Base-by-base conservation (phyloP, 2,329 filamentous ascomycete genomes). In the Neofusicoccum umdonicola region DNA sequence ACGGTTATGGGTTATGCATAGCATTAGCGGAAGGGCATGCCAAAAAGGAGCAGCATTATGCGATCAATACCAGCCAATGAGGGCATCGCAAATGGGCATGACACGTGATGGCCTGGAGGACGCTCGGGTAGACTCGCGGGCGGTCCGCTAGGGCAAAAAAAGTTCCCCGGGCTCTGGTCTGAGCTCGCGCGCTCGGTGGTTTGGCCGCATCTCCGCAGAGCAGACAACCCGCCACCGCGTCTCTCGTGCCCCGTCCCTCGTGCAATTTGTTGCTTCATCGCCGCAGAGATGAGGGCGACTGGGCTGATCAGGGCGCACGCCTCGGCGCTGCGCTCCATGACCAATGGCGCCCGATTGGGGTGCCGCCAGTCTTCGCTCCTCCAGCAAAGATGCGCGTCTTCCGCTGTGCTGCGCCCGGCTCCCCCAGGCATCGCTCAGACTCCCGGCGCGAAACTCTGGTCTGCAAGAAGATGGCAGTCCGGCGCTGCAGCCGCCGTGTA, bases 401-500 rank as follows among this genome's bases (percentile, higher is more conserved):
- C 47, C 31, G 45, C 47, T 15, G 19, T 50, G 22, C 56, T 65
- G 22, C 63, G 52, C 42, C 63, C 54, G 39, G 45, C 63, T 64
- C 17, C 63, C 37, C 22, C 47, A 41, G 56, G 37, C 39, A 57
- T 45, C 37, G 35, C 17, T 6, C 63, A 52, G 17, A 41, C 44
- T 34, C 63, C 54, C 12, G 35, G 54, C 35, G 56, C 54, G 22
- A 45, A 34, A 39, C 45, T 52, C 13, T 60, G 63, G 54, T 52
- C 45, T 12, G 34, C 54, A 22, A 52, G 70, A 64, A 73, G 76
- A 67, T 77, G 72, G 74, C 73, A 76, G 65, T 75, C 74, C 22
- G 63, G 65, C 66, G 69, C 70, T 22, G 76, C 75, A 37, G 75
- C 76, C 34, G 70, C 73, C 67, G 75, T 78, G 76, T 78, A 68